phyloP scores from a whole-genome alignment of 768 basidiomycete species.

The Boletus tylopilopsis region DNA sequence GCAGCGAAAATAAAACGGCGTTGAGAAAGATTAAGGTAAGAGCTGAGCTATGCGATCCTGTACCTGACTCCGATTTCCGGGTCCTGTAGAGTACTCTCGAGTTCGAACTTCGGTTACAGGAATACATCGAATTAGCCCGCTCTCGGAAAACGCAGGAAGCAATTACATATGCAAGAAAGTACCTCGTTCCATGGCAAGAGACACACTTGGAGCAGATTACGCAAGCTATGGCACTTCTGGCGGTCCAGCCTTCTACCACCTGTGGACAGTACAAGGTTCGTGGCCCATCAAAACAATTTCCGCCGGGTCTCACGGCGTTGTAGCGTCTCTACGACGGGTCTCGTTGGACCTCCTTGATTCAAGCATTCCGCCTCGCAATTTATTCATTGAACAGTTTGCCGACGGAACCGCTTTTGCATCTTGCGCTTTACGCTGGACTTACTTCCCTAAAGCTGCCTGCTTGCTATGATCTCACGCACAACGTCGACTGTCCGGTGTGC shows the following conservation, averaged over 20 bases:
- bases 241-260: constrained; percentile 64
- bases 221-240: constrained; percentile 73
- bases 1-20: constrained; percentile 91
- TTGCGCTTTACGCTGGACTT: constrained; percentile 88
- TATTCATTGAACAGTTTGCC: constrained; percentile 87
- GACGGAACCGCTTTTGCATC: constrained; percentile 79
- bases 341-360: constrained; percentile 73
- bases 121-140: constrained; percentile 90
- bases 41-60: constrained; percentile 8
- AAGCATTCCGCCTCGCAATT: constrained; percentile 80
- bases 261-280: constrained; percentile 79
- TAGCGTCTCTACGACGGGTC: constrained; percentile 80
- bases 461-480: constrained; percentile 68
- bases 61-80: constrained; percentile 15
- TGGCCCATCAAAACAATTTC: constrained; percentile 7
- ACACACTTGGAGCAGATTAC: constrained; percentile 77
- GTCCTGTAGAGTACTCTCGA: constrained; percentile 80
- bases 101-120: constrained; percentile 93
- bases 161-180: constrained; percentile 78
- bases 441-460: constrained; percentile 86
- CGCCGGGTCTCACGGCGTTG: constrained; percentile 8
- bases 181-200: constrained; percentile 78
- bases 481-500: constrained; percentile 91
- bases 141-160: constrained; percentile 64
- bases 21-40: constrained; percentile 86